A percentile compares a stretch with the other conserved stretches of the same genome.
phyloP scores from a whole-genome alignment of 768 basidiomycete genomes.

The Agaricus blazei region DNA sequence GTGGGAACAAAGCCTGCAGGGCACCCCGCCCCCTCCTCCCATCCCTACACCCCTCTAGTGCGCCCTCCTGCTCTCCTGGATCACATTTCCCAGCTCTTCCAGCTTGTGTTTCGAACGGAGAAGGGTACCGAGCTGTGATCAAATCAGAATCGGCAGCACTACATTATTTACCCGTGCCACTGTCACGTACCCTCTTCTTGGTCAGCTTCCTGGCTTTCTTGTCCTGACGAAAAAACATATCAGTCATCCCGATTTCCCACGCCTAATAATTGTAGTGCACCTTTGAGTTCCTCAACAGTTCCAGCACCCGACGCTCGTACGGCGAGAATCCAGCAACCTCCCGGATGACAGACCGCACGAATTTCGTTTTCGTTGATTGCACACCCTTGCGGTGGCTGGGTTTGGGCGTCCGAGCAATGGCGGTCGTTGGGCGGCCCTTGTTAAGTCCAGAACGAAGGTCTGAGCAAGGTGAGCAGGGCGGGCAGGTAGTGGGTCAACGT shows the following conservation, averaged over 20 bases:
- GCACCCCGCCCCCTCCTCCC: neutral
- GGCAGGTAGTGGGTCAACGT: neutral
- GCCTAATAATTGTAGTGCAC: constrained; percentile 28
- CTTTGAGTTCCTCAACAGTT: constrained; percentile 96
- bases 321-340: constrained; percentile 98
- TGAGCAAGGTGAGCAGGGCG: constrained; percentile 22
- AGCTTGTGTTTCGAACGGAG: constrained; percentile 98
- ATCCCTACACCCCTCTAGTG: constrained; percentile 26
- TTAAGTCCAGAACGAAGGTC: constrained; percentile 84
- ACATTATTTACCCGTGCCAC: no score
- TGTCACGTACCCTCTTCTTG: constrained; percentile 87
- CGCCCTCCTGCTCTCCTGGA: constrained; percentile 87
- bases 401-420: constrained; percentile 66
- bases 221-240: constrained; percentile 48
- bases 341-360: constrained; percentile 89
- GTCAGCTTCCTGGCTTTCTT: constrained; percentile 99
- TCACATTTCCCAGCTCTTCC: constrained; percentile 89
- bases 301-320: constrained; percentile 97
- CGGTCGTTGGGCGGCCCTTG: constrained; percentile 85
- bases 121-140: constrained; percentile 84
- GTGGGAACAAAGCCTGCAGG: no score
- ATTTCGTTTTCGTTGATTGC: constrained; percentile 84
- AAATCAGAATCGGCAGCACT: no score
- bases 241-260: neutral
- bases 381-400: constrained; percentile 93